phyloP scores from a whole-genome alignment of 208 protist species.

The Crithidia mellificae region DNA sequence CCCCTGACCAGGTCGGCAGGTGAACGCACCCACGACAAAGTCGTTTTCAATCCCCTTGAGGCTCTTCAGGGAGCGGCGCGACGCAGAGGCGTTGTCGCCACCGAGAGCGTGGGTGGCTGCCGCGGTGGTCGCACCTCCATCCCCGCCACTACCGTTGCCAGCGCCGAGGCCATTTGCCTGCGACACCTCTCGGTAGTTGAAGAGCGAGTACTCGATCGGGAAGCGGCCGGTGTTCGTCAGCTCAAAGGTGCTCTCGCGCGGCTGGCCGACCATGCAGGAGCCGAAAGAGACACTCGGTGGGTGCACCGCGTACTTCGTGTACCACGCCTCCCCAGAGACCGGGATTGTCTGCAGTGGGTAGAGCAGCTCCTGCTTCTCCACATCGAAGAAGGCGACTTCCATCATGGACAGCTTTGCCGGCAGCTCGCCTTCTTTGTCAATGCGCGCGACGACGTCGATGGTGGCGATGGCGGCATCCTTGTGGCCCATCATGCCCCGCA shows the following conservation, averaged over 20 bases:
- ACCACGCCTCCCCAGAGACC: slow-evolving; percentile 87
- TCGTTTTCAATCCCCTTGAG: slow-evolving; percentile 35
- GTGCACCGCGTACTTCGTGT: slow-evolving; percentile 87
- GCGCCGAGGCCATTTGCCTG: slow-evolving; percentile 5
- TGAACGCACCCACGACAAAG: slow-evolving; percentile 79
- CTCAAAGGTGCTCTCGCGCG: slow-evolving; percentile 84
- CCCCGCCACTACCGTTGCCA: not conserved
- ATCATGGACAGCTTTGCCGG: slow-evolving; percentile 64
- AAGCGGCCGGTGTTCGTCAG: slow-evolving; percentile 90
- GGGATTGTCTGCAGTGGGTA: slow-evolving; percentile 83
- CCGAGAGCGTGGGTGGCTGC: not conserved
- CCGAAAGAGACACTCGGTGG: slow-evolving; percentile 95
- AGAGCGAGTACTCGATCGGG: slow-evolving; percentile 75
- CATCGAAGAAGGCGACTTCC: slow-evolving; percentile 89
- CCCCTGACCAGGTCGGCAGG: slow-evolving; percentile 63
- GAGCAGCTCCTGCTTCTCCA: slow-evolving; percentile 74
- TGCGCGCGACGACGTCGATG: slow-evolving; percentile 74
- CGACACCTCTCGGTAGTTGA: slow-evolving; percentile 65
- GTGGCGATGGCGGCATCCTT: slow-evolving; percentile 85
- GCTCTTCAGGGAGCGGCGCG: slow-evolving; percentile 7
- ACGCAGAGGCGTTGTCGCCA: not conserved
- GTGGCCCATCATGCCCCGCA: slow-evolving; percentile 83
- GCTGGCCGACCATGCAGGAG: slow-evolving; percentile 87
- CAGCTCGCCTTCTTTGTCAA: slow-evolving; percentile 84
- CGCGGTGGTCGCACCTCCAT: not conserved